Conservation (phyloP, 192 early-diverging fungal genomes). For the Coemansia sp. region DNA sequence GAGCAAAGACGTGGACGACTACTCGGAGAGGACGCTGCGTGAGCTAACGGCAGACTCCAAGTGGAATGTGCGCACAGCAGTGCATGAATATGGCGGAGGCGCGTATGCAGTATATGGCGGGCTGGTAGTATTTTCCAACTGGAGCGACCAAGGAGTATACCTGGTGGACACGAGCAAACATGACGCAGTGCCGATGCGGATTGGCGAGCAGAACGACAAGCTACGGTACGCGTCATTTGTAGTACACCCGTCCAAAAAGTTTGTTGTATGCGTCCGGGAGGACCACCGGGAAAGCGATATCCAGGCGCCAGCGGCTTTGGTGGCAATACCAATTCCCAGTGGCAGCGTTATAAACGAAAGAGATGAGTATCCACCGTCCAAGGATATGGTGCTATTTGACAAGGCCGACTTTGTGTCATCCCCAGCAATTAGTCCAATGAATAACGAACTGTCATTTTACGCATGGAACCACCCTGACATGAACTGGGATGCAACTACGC, state of each 20-base stretch:
- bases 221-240: slow-evolving; percentile 66
- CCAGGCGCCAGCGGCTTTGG: slow-evolving; percentile 53
- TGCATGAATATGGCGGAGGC: slow-evolving; percentile 80
- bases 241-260: slow-evolving; percentile 58
- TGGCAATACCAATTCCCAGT: slow-evolving; percentile 53
- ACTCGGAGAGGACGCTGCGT: slow-evolving; percentile 18
- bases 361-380: background rate
- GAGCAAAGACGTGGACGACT: slow-evolving; percentile 32
- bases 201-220: slow-evolving; percentile 53
- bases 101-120: slow-evolving; percentile 59
- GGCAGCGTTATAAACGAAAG: slow-evolving; percentile 9
- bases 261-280: slow-evolving; percentile 67
- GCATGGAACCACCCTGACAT: slow-evolving; percentile 76
- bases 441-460: slow-evolving; percentile 60
- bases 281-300: slow-evolving; percentile 63
- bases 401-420: slow-evolving; percentile 68
- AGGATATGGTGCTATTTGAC: slow-evolving; percentile 50
- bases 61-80: slow-evolving; percentile 66
- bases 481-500: slow-evolving; percentile 74
- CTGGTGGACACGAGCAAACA: slow-evolving; percentile 33
- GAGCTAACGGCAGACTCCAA: slow-evolving; percentile 36
- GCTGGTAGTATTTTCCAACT: slow-evolving; percentile 65
- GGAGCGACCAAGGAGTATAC: slow-evolving; percentile 59
- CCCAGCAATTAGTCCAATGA: slow-evolving; percentile 58
- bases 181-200: slow-evolving; percentile 22